Percentiles rank a stretch among this genome's conserved stretches.
phyloP scores from a whole-genome alignment of 257 asterid species.

The Jacaranda mimosifolia region DNA sequence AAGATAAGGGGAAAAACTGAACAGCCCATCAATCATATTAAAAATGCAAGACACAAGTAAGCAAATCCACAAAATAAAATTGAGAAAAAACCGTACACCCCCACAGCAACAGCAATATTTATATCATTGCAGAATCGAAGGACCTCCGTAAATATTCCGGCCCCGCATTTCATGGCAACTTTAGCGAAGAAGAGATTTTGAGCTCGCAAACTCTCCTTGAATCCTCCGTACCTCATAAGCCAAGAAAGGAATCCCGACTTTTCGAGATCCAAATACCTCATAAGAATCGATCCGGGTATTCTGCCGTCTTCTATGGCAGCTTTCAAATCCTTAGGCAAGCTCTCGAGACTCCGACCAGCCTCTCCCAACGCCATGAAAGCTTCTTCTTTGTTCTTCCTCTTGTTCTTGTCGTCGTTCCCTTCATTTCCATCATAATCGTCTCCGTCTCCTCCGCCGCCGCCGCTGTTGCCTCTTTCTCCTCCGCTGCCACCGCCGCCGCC shows the following conservation, averaged over 20 bases:
- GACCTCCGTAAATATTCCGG: conserved; percentile 81
- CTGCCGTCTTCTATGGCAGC: conserved; percentile 67
- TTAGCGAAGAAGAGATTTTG: conserved; percentile 82
- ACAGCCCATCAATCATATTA: background rate
- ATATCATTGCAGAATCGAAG: background rate
- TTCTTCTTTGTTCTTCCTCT: conserved; percentile 53
- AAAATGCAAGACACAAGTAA: background rate
- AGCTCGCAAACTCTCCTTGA: conserved; percentile 76
- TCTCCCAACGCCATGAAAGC: conserved; percentile 56
- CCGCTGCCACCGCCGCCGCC: conserved; percentile 32
- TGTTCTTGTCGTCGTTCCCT: conserved; percentile 42
- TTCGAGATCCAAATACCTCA: conserved; percentile 65
- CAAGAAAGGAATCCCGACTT: conserved; percentile 60
- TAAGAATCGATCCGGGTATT: conserved; percentile 62
- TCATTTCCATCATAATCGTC: conserved; percentile 36
- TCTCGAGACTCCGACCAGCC: conserved; percentile 71
- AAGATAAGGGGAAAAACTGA: background rate
- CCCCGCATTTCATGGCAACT: conserved; percentile 76
- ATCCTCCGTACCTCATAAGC: conserved; percentile 70
- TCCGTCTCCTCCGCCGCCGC: conserved; percentile 53
- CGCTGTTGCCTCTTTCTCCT: conserved; percentile 41
- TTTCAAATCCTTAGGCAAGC: conserved; percentile 68
- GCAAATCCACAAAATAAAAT: background rate
- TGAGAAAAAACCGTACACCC: background rate
- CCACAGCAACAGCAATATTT: background rate